Evolutionary conservation across 106 monocot species (phyloP), one percentile per base, ranked within the genome.

Genomic region (Dioscorea dumetorum): DNA sequence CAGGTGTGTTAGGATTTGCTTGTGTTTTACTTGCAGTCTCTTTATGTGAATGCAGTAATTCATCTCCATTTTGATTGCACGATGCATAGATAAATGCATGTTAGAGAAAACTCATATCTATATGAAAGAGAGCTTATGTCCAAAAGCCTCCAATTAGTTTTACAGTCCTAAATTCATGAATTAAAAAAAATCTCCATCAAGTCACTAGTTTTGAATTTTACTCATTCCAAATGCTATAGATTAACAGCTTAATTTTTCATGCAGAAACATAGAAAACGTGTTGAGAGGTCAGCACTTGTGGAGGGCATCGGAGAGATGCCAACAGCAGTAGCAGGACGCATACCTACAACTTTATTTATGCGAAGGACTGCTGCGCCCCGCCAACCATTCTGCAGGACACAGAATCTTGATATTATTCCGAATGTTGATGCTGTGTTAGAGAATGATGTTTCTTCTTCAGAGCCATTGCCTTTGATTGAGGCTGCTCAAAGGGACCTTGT

Each of bases 231-330:
- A 28, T 28, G 28, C 28, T 28, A 28, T 28, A 28, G 28, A 28
- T 18, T 16, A 8, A 56, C 15, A 5, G 22, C 59, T 12, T 23
- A 22, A 20, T 59, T 22, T 59, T 22, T 1, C 1, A 63, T 8
- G 33, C 62, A 63, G 62, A 63, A 63, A 23, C 62, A 63, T 33
- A 4, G 62, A 2, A 63, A 23, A 34, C 62, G 62, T 16, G 62
- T 63, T 7, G 1, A 63, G 17, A 63, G 33, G 34, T 33, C 62
- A 33, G 41, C 19, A 33, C 4, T 6, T 5, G 24, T 13, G 23
- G 31, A 63, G 0, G n/a, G 9, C 22, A 8, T 12, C 60, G 1
- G 4, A 24, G 20, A n/a, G 34, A 0, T 4, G 14, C 31, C 33
- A 63, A 17, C 4, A 19, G 54, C 54, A 54, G 19, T 12, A 54